Conservation (phyloP, 1,139 yeast species). For the Geotrichum citri-aurantii region DNA sequence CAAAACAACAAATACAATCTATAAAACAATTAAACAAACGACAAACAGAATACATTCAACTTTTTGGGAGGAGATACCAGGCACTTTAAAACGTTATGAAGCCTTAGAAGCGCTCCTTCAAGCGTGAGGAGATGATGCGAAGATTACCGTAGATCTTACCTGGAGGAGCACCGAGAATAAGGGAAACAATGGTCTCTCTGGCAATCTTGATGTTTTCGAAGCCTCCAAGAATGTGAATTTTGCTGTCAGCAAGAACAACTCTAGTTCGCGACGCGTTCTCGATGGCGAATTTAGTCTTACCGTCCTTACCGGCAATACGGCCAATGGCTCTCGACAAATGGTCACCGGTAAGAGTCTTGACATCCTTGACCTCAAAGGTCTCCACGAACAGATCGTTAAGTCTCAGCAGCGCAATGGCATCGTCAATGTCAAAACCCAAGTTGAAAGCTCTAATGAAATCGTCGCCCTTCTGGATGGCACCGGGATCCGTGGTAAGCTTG, state of each 20-base stretch:
- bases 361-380: conserved; percentile 94
- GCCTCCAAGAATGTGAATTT: conserved; percentile 94
- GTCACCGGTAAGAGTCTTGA: conserved; percentile 89
- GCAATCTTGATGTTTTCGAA: conserved; percentile 97
- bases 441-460: conserved; percentile 94
- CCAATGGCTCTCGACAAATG: conserved; percentile 98
- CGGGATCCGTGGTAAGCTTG: conserved; percentile 77
- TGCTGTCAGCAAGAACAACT: conserved; percentile 93
- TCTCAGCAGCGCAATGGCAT: conserved; percentile 88
- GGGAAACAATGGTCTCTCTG: conserved; percentile 88
- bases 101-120: conserved; percentile 83
- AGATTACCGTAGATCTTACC: conserved; percentile 97
- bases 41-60: not conserved
- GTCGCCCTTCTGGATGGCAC: conserved; percentile 95
- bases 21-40: conserved; percentile 4
- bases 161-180: conserved; percentile 96
- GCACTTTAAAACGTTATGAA: not conserved
- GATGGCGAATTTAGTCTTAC: conserved; percentile 95
- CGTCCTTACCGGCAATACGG: conserved; percentile 99
- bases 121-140: conserved; percentile 92
- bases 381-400: conserved; percentile 94
- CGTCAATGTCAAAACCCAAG: conserved; percentile 93
- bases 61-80: not conserved
- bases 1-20: not conserved
- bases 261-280: conserved; percentile 98